phyloP scores from a whole-genome alignment of 163 green algal genomes.

The Chloromonas sp. region DNA sequence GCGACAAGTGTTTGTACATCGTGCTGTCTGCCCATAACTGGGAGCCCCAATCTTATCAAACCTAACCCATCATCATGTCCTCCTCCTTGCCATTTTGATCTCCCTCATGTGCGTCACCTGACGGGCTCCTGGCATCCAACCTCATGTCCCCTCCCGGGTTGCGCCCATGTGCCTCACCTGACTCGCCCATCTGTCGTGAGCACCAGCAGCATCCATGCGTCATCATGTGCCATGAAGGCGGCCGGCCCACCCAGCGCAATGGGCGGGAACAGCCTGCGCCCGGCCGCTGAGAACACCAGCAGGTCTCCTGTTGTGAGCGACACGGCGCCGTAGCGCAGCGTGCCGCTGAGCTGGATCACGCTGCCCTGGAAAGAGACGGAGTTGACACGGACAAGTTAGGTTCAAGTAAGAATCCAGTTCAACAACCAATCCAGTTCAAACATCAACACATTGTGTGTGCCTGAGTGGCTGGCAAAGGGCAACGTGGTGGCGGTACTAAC shows the following conservation, averaged over 20 bases:
- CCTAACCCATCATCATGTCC: too few relatives aligned
- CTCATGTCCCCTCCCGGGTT: too few relatives aligned
- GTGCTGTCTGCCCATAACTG: too few relatives aligned
- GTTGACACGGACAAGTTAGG: too few relatives aligned
- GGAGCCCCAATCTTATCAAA: too few relatives aligned
- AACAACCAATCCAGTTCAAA: too few relatives aligned
- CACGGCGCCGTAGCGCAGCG: neutral
- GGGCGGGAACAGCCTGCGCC: constrained; percentile 51
- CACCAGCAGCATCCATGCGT: constrained; percentile 49
- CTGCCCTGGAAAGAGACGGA: neutral
- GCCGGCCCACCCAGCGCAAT: constrained; percentile 51
- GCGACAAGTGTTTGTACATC: too few relatives aligned
- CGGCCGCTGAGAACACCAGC: constrained; percentile 50
- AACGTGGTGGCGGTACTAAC: neutral
- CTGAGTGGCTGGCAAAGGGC: neutral
- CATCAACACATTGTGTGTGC: neutral
- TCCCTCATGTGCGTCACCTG: too few relatives aligned
- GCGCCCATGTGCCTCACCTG: neutral
- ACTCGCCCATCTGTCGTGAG: constrained; percentile 47
- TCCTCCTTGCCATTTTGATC: too few relatives aligned
- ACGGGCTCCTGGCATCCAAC: too few relatives aligned
- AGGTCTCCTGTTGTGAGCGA: constrained; percentile 27
- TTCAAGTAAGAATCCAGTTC: too few relatives aligned
- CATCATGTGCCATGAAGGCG: constrained; percentile 29
- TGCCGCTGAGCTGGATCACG: neutral